Evolutionary conservation across 1,139 yeast genomes (phyloP).

Genomic region (Candida mesenterica): DNA sequence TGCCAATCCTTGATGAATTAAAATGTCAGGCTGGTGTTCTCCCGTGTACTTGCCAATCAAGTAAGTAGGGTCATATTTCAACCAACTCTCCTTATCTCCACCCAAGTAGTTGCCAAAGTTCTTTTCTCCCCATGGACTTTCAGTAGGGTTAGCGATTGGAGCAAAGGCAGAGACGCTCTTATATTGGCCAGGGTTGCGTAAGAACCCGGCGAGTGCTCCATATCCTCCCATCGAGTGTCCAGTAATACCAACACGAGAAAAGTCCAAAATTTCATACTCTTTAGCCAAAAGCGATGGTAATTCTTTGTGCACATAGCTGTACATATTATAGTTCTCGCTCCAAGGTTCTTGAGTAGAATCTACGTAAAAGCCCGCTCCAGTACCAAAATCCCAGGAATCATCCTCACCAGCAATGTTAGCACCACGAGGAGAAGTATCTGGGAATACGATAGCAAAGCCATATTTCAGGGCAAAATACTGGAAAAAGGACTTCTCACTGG

Average conservation of each 20-base stretch:
- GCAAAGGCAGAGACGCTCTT: constrained; percentile 88
- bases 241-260: constrained; percentile 64
- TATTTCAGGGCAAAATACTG: constrained; percentile 76
- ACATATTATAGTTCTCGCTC: constrained; percentile 77
- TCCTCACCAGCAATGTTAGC: constrained; percentile 79
- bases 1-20: constrained; percentile 79
- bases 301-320: constrained; percentile 75
- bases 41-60: constrained; percentile 58
- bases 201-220: constrained; percentile 81
- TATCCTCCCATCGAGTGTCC: constrained; percentile 99
- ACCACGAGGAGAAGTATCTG: constrained; percentile 98
- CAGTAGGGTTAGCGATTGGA: constrained; percentile 79
- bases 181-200: constrained; percentile 72
- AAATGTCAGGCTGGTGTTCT: constrained; percentile 49
- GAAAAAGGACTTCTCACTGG: constrained; percentile 91
- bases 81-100: constrained; percentile 57
- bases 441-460: constrained; percentile 87
- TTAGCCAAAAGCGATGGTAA: constrained; percentile 51
- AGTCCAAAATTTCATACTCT: constrained; percentile 54
- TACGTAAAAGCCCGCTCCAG: constrained; percentile 93
- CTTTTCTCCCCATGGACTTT: constrained; percentile 81
- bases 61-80: constrained; percentile 75
- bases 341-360: constrained; percentile 78
- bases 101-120: constrained; percentile 81
- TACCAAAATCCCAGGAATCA: constrained; percentile 85